These are phyloP conservation scores for Ascomycota sp. DNA, from an alignment of 2,329 filamentous ascomycete genomes.

Conservation along the genomic window DNA sequence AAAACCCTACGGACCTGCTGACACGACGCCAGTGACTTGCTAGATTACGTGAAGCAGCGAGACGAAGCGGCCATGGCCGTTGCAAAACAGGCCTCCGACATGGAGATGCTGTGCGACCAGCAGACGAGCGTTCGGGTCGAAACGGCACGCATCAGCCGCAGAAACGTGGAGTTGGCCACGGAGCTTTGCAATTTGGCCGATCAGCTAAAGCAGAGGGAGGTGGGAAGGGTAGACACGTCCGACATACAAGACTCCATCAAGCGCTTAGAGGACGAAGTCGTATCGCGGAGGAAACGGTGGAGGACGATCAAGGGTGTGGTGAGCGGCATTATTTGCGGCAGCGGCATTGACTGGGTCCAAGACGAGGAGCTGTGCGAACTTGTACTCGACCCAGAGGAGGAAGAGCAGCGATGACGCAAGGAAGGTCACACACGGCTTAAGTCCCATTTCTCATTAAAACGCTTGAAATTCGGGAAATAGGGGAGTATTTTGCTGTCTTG, in stretches of 20 bases:
- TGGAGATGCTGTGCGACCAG: constrained; percentile 27
- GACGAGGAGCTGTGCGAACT: constrained; percentile 47
- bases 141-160: constrained; percentile 30
- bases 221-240: constrained; percentile 31
- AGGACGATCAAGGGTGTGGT: constrained; percentile 58
- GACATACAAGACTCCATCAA: constrained; percentile 34
- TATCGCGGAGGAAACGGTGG: constrained; percentile 44
- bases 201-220: constrained; percentile 29
- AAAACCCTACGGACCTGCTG: background rate
- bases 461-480: too few relatives aligned
- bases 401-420: constrained; percentile 13
- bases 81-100: constrained; percentile 34
- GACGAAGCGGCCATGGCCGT: constrained; percentile 46
- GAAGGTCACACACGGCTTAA: too few relatives aligned
- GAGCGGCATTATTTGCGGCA: constrained; percentile 61
- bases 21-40: constrained; percentile 33
- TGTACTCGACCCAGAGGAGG: constrained; percentile 46
- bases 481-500: too few relatives aligned
- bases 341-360: constrained; percentile 62
- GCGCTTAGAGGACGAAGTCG: constrained; percentile 36
- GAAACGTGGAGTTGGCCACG: constrained; percentile 42
- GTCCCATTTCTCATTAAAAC: too few relatives aligned
- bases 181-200: constrained; percentile 43
- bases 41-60: constrained; percentile 44
- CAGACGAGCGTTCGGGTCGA: constrained; percentile 37